phyloP scores from a whole-genome alignment of 768 basidiomycete genomes.

The Lentinula sp. region DNA sequence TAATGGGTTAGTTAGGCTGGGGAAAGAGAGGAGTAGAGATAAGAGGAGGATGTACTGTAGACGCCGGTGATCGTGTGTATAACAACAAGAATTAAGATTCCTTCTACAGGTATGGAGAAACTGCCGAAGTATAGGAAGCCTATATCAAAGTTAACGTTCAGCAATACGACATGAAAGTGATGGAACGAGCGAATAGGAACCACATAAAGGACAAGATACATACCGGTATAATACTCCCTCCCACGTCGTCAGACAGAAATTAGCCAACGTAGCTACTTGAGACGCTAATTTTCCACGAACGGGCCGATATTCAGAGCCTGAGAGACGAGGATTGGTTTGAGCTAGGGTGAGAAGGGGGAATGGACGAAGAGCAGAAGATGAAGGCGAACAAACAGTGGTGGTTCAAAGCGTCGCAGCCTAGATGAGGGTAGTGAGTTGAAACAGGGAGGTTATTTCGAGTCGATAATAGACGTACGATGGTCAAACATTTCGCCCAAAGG shows the following conservation, averaged over 20 bases:
- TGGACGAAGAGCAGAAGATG: neutral
- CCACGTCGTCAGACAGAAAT: slow-evolving; percentile 82
- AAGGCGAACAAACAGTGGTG: slow-evolving; percentile 78
- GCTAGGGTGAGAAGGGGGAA: neutral
- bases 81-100: slow-evolving; percentile 77
- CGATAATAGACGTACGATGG: slow-evolving; percentile 56
- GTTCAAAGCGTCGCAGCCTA: slow-evolving; percentile 90
- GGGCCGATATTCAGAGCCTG: no score
- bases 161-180: neutral
- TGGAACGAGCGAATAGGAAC: neutral
- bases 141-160: slow-evolving; percentile 17
- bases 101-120: slow-evolving; percentile 95
- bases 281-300: no score
- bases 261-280: slow-evolving; percentile 67
- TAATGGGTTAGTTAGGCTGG: neutral
- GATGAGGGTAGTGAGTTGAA: no score
- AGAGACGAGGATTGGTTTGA: slow-evolving; percentile 48
- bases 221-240: slow-evolving; percentile 86
- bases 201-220: neutral
- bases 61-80: slow-evolving; percentile 79
- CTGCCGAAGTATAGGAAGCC: slow-evolving; percentile 89
- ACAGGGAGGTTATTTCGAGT: no score
- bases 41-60: slow-evolving; percentile 57
- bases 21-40: neutral
- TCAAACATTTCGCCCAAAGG: slow-evolving; percentile 98